These are phyloP conservation scores for Candida labiduridarum DNA, from an alignment of 1,139 yeast genomes.

Conservation along the genomic window DNA sequence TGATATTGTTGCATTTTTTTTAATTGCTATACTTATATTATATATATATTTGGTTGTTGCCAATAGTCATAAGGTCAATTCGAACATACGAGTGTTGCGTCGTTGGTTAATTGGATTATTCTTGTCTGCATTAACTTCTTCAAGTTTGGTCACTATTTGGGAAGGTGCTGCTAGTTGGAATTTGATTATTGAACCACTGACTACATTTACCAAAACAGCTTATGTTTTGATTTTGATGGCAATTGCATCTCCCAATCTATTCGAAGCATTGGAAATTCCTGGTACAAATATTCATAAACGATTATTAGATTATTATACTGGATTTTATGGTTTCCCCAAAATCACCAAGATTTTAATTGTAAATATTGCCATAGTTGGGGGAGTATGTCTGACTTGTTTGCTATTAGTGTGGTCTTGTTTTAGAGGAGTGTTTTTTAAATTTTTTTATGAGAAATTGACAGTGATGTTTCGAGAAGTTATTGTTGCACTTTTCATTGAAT, in stretches of 20 bases:
- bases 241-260: constrained; percentile 34
- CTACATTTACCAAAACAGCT: constrained; percentile 27
- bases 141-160: constrained; percentile 29
- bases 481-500: constrained; percentile 55
- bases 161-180: constrained; percentile 29
- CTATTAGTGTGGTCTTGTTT: constrained; percentile 10
- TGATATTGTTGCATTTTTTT: constrained; percentile 8
- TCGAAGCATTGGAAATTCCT: constrained; percentile 24
- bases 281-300: constrained; percentile 23
- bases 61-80: constrained; percentile 57
- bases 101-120: constrained; percentile 59
- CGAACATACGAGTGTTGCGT: constrained; percentile 59
- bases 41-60: constrained; percentile 49
- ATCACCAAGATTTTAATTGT: constrained; percentile 21
- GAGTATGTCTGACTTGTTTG: constrained; percentile 7
- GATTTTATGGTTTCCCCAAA: constrained; percentile 23
- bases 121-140: constrained; percentile 57
- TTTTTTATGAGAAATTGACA: constrained; percentile 21
- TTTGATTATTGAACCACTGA: constrained; percentile 33
- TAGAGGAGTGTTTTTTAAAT: constrained; percentile 22
- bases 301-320: constrained; percentile 29
- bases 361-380: constrained; percentile 10
- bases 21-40: constrained; percentile 19
- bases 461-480: constrained; percentile 22
- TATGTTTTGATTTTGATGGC: constrained; percentile 29